phyloP scores from a whole-genome alignment of 2,329 filamentous ascomycete species.

The Monosporascus ibericus region DNA sequence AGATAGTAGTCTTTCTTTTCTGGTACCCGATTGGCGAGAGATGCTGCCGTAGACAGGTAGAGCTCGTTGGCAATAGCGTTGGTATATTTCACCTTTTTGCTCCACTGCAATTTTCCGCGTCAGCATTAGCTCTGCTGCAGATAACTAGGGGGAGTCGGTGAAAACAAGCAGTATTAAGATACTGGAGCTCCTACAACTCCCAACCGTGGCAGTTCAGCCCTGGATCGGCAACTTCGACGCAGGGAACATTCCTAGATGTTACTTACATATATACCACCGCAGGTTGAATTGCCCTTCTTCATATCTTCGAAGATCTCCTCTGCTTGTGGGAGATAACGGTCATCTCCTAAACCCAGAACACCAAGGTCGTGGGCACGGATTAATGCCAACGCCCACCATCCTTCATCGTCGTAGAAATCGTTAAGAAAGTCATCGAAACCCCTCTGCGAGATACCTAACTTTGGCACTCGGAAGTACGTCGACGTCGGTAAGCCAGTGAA shows the following conservation, averaged over 20 bases:
- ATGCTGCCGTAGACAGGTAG: slow-evolving; percentile 44
- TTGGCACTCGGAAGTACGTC: slow-evolving; percentile 18
- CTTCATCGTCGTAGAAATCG: slow-evolving; percentile 54
- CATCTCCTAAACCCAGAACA: slow-evolving; percentile 29
- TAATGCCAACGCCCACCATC: slow-evolving; percentile 57
- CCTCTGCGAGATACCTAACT: slow-evolving; percentile 17
- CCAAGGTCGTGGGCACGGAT: slow-evolving; percentile 47
- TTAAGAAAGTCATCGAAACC: slow-evolving; percentile 45
- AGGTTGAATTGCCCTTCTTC: slow-evolving; percentile 38
- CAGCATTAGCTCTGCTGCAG: neutral
- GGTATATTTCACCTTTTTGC: slow-evolving; percentile 44
- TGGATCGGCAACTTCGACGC: too few relatives aligned
- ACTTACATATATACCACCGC: slow-evolving; percentile 44
- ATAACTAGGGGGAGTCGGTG: too few relatives aligned
- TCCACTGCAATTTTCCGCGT: slow-evolving; percentile 33
- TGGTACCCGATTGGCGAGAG: slow-evolving; percentile 43
- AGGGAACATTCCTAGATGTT: neutral
- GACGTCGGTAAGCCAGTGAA: slow-evolving; percentile 19
- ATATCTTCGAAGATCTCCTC: slow-evolving; percentile 50
- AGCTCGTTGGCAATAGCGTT: slow-evolving; percentile 52
- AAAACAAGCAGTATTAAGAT: too few relatives aligned
- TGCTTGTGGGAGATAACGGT: slow-evolving; percentile 44
- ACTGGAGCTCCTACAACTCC: too few relatives aligned
- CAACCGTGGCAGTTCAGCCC: too few relatives aligned
- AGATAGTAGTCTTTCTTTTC: slow-evolving; percentile 34